Percentiles rank a stretch among this genome's conserved stretches.
Evolutionary conservation across 495 filamentous ascomycete species (phyloP).

Genomic region (Aspergillus conjunctus): DNA sequence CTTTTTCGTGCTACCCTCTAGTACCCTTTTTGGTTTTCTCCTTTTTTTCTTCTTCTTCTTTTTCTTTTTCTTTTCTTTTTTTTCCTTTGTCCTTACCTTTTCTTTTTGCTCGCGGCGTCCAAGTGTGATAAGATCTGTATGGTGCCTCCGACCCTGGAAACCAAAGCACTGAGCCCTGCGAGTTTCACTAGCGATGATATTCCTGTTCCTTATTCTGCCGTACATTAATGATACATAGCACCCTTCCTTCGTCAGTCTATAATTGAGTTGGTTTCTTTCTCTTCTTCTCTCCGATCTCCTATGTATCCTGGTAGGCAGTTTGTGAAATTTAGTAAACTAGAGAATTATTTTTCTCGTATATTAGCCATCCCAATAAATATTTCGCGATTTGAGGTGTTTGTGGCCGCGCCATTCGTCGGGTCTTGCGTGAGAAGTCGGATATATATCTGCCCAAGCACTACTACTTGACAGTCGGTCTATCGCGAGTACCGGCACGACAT

Average conservation of each 20-base stretch:
- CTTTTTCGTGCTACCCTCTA: neutral
- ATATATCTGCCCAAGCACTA: too few species aligned
- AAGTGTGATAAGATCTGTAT: constrained; percentile 30
- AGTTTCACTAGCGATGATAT: constrained; percentile 22
- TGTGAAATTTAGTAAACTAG: neutral
- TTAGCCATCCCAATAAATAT: too few species aligned
- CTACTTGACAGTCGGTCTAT: too few species aligned
- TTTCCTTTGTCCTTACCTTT: constrained; percentile 1
- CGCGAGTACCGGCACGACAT: too few species aligned
- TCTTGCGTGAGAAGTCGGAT: too few species aligned
- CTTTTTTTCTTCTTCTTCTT: constrained; percentile 2
- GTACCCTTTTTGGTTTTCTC: constrained; percentile 4
- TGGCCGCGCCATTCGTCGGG: too few species aligned
- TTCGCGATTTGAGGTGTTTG: too few species aligned
- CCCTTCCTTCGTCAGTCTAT: constrained; percentile 35
- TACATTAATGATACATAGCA: constrained; percentile 44
- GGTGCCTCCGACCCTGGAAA: constrained; percentile 11
- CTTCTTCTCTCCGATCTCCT: neutral
- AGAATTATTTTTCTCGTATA: too few species aligned
- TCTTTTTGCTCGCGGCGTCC: constrained; percentile 25
- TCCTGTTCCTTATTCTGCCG: constrained; percentile 29
- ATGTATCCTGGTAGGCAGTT: neutral
- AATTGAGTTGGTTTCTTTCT: constrained; percentile 25
- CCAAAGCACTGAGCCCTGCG: constrained; percentile 5
- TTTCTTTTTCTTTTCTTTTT: constrained; percentile 2